Conservation (phyloP, 148 eudicot species). For the Agrostemma githago region DNA sequence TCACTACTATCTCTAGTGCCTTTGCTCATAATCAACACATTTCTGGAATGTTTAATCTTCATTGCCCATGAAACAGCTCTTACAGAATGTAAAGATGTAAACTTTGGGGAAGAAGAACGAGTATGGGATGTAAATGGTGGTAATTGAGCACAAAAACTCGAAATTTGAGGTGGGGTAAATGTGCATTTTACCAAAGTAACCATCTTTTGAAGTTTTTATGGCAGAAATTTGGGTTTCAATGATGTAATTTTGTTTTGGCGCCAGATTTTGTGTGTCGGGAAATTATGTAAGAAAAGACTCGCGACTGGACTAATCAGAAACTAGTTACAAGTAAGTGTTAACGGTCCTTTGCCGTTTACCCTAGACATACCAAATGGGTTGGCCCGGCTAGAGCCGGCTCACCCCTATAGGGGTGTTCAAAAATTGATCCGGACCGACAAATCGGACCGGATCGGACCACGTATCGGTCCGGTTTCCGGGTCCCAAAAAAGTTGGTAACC, state of each 20-base stretch:
- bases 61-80: constrained; percentile 13
- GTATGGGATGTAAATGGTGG: not conserved
- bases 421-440: too few species aligned
- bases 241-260: constrained; percentile 5
- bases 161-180: constrained; percentile 16
- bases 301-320: not conserved
- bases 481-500: too few species aligned
- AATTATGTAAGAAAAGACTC: not conserved
- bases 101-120: not conserved
- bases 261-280: not conserved
- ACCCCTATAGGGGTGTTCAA: too few species aligned
- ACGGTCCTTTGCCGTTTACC: too few species aligned
- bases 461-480: too few species aligned
- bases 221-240: not conserved
- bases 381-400: too few species aligned
- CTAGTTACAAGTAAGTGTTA: too few species aligned
- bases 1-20: not conserved
- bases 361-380: too few species aligned
- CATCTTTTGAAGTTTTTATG: not conserved
- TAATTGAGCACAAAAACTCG: constrained; percentile 9
- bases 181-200: constrained; percentile 8
- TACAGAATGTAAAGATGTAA: not conserved
- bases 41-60: not conserved
- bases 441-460: too few species aligned
- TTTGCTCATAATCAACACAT: constrained; percentile 7